Evolutionary conservation across 2,329 filamentous ascomycete genomes (phyloP), one percentile per base, ranked within the genome.

Genomic region (Microsporum audouinii): DNA sequence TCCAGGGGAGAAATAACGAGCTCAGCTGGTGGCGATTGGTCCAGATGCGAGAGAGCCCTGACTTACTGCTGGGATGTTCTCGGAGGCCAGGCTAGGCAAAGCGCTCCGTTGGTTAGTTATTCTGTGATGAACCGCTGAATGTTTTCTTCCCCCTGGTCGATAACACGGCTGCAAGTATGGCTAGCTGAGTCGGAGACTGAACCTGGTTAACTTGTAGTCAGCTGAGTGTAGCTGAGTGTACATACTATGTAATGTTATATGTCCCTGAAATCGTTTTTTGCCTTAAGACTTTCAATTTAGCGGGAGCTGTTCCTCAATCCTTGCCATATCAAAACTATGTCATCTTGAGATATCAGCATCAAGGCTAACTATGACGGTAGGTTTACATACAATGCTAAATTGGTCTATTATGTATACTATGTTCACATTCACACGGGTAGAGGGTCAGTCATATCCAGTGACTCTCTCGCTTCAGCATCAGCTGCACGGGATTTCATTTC

Each of bases 401-500:
- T 43, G 39, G 39, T 43, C 5, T n/a, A 43, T 43, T 43, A 23
- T 43, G 14, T 43, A 43, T 43, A 43, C 17, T 43, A n/a, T 43
- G 17, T 43, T n/a, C 14, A 43, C 39, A 43, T 43, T n/a, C 17
- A 43, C 39, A 43, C n/a, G 17, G 17, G 17, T 23, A 23, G 17
- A 23, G 17, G 17, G 17, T 23, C 17, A 23, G 17, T 23, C 17
- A 23, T 23, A 23, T 23, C 17, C 17, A 23, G 17, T 36, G 34
- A 10, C 5, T 6, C 34, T 12, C 14, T 12, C 8, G 38, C 38
- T 10, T 7, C 3, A 51, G 45, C 14, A 5, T 58, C 17, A 4
- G 57, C 57, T 5, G 38, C 38, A 23, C 45, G 33, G 27, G 36
- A 8, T 31, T 31, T 49, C 29, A 31, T 7, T 45, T 62, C 79